Evolutionary conservation across 352 stramenopile species (phyloP), one percentile per base, ranked within the genome.

Genomic region (Nothophytophthora sp.): DNA sequence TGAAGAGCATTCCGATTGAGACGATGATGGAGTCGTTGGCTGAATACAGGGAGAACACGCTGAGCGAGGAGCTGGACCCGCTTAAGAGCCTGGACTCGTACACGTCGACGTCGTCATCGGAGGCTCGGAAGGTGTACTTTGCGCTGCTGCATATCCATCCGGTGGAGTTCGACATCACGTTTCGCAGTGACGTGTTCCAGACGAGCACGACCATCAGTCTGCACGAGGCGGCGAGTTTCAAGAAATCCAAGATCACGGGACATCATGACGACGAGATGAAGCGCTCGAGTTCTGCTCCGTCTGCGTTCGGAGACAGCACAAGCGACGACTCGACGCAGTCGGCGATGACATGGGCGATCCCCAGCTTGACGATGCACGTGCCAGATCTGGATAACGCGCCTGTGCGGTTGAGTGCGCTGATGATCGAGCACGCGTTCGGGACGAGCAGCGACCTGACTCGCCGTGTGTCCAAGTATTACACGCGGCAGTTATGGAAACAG

Each of bases 381-480:
- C 81, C 85, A 0, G 86, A 96, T 60, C 60, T 96, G 48, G 88
- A 96, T 83, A 92, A 94, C 35, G 87, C 86, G 2, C 81, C 84
- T 0, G 77, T 96, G 45, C 81, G 86, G 10, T 57, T 96, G 37
- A 95, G 86, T 38, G 86, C 88, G 16, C 49, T 96, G 37, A 91
- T 95, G 76, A 91, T 95, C 33, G 81, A 96, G 48, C 83, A 96
- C 43, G 88, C 81, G 6, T 96, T 96, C 37, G 88, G 88, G 24
- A 95, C 85, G n/a, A 90, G 84, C 32, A 67, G 81, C 15, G 85
- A 96, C 43, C 55, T 96, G 43, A 88, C 73, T 19, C 67, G 86
- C 16, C 78, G 85, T 33, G 81, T 96, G n/a, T 87, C 70, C 10
- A 96, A 96, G 65, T 94, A 96, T 46, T 96, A 96, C 62, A 95